These are phyloP conservation scores for Nasturtium officinale DNA, from an alignment of 345 rosid genomes.

Conservation along the genomic window DNA sequence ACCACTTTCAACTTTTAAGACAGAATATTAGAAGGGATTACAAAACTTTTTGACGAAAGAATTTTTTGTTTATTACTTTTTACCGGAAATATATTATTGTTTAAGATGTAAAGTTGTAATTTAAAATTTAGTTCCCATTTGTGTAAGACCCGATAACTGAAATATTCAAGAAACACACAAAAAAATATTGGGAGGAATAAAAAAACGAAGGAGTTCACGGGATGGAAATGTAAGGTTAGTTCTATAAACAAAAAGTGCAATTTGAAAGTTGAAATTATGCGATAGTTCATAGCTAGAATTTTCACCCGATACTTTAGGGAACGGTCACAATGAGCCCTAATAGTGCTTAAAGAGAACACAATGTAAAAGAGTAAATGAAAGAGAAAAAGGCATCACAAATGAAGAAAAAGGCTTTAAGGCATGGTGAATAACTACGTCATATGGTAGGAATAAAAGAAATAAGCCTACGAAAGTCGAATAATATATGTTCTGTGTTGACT, in stretches of 20 bases:
- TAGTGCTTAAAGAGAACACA: conserved; percentile 11
- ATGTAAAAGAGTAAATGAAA: conserved; percentile 9
- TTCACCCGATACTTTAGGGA: conserved; percentile 29
- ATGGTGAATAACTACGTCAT: conserved; percentile 20
- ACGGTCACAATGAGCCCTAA: conserved; percentile 18
- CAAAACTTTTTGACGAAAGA: conserved; percentile 38
- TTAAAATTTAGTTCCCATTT: conserved; percentile 39
- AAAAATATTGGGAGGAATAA: background rate
- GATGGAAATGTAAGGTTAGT: conserved; percentile 30
- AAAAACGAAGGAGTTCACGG: conserved; percentile 25
- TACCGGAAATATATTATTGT: conserved; percentile 9
- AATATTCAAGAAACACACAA: background rate
- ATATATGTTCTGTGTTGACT: conserved; percentile 28
- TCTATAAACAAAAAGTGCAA: conserved; percentile 20
- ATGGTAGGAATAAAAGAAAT: background rate
- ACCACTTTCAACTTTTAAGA: conserved; percentile 21
- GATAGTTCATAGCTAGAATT: conserved; percentile 28
- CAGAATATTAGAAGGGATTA: conserved; percentile 30
- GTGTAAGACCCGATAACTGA: background rate
- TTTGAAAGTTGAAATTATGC: conserved; percentile 1
- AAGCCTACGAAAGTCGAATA: conserved; percentile 31
- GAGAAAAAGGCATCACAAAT: conserved; percentile 5
- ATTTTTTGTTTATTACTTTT: background rate
- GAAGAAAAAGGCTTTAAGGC: conserved; percentile 11
- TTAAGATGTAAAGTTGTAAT: conserved; percentile 23